These are phyloP conservation scores for Neopestalotiopsis sp. DNA, from an alignment of 2,329 filamentous ascomycete genomes.

Conservation along the genomic window DNA sequence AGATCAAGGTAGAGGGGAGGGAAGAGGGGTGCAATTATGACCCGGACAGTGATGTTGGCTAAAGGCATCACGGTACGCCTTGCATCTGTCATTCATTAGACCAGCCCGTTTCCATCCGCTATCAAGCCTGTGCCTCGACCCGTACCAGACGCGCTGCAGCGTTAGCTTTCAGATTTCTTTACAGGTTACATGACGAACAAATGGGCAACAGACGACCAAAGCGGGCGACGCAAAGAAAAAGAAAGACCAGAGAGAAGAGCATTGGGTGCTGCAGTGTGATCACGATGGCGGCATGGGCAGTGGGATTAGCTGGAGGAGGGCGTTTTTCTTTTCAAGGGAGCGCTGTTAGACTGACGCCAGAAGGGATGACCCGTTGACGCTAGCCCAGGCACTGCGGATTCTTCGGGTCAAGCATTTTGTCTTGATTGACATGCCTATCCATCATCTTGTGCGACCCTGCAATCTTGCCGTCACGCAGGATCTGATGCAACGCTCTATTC, in stretches of 20 bases:
- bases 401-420: neutral
- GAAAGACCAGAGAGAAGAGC: too few species aligned
- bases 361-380: conserved; percentile 14
- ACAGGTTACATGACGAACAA: neutral
- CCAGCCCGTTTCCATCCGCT: neutral
- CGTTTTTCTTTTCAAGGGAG: neutral
- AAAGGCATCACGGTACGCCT: neutral
- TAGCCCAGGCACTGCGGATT: conserved; percentile 9
- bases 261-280: neutral
- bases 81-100: neutral
- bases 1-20: neutral
- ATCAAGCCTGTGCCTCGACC: neutral
- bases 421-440: neutral
- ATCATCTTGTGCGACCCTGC: conserved; percentile 2
- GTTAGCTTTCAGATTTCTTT: neutral
- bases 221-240: too few species aligned
- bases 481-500: neutral
- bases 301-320: conserved; percentile 13
- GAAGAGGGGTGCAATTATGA: conserved; percentile 1
- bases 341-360: conserved; percentile 9
- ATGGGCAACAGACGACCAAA: too few species aligned
- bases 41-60: conserved; percentile 1
- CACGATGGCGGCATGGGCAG: neutral
- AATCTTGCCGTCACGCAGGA: neutral
- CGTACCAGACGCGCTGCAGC: too few species aligned